A percentile compares a stretch with the other conserved stretches of the same genome.
Evolutionary conservation across 305 asterid species (phyloP).

Genomic region (Ilex paraguariensis): DNA sequence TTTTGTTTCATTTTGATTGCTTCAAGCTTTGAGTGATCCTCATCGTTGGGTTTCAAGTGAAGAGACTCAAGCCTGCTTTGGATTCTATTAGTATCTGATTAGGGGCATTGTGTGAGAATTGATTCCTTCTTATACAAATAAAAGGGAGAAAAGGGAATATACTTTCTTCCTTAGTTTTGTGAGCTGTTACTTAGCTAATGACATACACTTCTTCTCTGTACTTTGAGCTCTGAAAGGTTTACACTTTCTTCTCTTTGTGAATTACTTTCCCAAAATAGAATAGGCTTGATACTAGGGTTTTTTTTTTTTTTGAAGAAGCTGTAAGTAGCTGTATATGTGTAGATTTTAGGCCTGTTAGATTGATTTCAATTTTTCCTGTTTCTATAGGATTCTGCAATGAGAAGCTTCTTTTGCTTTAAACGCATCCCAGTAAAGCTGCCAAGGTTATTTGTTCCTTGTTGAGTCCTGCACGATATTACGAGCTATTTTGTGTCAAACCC

Average conservation of each 20-base stretch:
- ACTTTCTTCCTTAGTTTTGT: conserved; percentile 55
- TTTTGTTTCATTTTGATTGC: conserved; percentile 14
- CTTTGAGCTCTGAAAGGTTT: conserved; percentile 76
- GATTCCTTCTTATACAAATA: conserved; percentile 13
- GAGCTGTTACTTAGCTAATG: conserved; percentile 63
- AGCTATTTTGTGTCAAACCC: conserved; percentile 35
- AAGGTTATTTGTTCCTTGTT: conserved; percentile 72
- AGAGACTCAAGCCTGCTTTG: conserved; percentile 3
- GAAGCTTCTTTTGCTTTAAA: conserved; percentile 62
- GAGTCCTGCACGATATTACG: conserved; percentile 41
- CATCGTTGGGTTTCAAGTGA: conserved; percentile 12
- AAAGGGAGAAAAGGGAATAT: conserved; percentile 67
- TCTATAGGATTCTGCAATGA: conserved; percentile 48
- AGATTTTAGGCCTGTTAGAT: conserved; percentile 56
- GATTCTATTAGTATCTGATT: conserved; percentile 16
- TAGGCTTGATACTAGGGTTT: conserved; percentile 56
- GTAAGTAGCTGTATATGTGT: conserved; percentile 27
- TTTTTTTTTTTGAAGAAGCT: conserved; percentile 26
- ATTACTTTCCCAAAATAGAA: conserved; percentile 34
- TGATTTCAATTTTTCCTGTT: conserved; percentile 50
- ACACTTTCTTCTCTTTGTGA: conserved; percentile 47
- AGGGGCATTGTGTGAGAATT: conserved; percentile 16
- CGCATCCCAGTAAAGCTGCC: conserved; percentile 77
- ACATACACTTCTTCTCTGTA: conserved; percentile 37
- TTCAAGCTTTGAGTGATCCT: conserved; percentile 10